A percentile compares a stretch with the other conserved stretches of the same genome.
Conservation (phyloP, 768 basidiomycete species). For the Paxillus involutus region DNA sequence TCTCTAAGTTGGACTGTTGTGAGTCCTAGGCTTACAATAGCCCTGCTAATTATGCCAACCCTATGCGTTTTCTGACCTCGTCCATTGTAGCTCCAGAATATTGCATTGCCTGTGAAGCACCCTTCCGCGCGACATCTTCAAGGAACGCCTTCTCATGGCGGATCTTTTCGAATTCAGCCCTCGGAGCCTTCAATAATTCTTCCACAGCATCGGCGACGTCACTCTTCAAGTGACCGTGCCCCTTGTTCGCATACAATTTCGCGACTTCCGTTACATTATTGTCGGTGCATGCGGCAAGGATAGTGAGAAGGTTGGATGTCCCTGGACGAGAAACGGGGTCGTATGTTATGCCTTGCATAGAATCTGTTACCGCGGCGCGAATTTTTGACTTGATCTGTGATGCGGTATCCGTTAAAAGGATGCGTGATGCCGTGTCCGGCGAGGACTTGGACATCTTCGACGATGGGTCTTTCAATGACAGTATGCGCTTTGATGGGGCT, state of each 20-base stretch:
- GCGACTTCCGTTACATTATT: slow-evolving; percentile 47
- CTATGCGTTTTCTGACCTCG: slow-evolving; percentile 68
- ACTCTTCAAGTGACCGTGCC: slow-evolving; percentile 69
- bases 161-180: slow-evolving; percentile 68
- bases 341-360: slow-evolving; percentile 69
- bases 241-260: slow-evolving; percentile 48
- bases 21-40: too few relatives aligned
- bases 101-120: slow-evolving; percentile 61
- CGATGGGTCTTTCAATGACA: slow-evolving; percentile 82
- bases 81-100: slow-evolving; percentile 63
- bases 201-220: slow-evolving; percentile 76
- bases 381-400: slow-evolving; percentile 67
- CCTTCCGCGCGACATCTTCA: slow-evolving; percentile 57
- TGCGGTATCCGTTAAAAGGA: slow-evolving; percentile 78
- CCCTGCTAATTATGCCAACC: slow-evolving; percentile 36
- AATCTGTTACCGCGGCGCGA: slow-evolving; percentile 83
- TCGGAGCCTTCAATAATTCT: slow-evolving; percentile 60
- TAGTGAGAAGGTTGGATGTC: slow-evolving; percentile 75
- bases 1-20: too few relatives aligned
- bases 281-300: slow-evolving; percentile 72
- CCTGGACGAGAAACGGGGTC: slow-evolving; percentile 83
- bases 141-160: slow-evolving; percentile 61
- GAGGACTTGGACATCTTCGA: slow-evolving; percentile 97
- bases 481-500: slow-evolving; percentile 81
- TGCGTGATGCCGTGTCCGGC: slow-evolving; percentile 73